phyloP scores from a whole-genome alignment of 257 asterid genomes.

The Solanum virginianum region DNA sequence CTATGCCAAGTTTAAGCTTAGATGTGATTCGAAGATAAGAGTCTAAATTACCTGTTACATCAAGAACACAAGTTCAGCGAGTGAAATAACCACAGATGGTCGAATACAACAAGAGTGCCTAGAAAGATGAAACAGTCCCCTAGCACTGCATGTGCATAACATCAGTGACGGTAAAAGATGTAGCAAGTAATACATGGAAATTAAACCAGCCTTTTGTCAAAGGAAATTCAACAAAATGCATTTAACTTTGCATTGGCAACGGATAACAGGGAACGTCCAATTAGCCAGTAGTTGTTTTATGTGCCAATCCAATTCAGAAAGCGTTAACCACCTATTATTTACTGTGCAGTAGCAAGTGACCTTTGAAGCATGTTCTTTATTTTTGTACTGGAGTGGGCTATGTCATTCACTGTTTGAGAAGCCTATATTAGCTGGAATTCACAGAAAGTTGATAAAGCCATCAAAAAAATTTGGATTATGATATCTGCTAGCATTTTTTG shows the following conservation, averaged over 20 bases:
- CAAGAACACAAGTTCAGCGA: not conserved
- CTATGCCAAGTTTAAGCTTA: constrained; percentile 66
- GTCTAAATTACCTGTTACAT: constrained; percentile 65
- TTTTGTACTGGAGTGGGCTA: not conserved
- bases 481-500: not conserved
- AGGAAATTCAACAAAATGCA: not conserved
- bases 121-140: not conserved
- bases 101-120: not conserved
- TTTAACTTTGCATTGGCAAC: not conserved
- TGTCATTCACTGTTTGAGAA: not conserved
- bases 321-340: not conserved
- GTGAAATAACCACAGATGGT: not conserved
- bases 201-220: not conserved
- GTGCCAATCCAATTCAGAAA: not conserved
- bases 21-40: constrained; percentile 52
- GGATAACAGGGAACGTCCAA: not conserved
- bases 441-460: not conserved
- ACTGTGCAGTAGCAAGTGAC: not conserved
- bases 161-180: not conserved
- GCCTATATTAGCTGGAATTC: not conserved
- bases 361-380: not conserved
- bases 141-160: not conserved
- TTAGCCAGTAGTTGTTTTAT: not conserved
- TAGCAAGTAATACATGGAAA: not conserved
- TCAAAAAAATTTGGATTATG: not conserved